Evolutionary conservation across 805 yeast genomes (phyloP), one percentile per base, ranked within the genome.

Genomic region (Starmerella vaccinii): DNA sequence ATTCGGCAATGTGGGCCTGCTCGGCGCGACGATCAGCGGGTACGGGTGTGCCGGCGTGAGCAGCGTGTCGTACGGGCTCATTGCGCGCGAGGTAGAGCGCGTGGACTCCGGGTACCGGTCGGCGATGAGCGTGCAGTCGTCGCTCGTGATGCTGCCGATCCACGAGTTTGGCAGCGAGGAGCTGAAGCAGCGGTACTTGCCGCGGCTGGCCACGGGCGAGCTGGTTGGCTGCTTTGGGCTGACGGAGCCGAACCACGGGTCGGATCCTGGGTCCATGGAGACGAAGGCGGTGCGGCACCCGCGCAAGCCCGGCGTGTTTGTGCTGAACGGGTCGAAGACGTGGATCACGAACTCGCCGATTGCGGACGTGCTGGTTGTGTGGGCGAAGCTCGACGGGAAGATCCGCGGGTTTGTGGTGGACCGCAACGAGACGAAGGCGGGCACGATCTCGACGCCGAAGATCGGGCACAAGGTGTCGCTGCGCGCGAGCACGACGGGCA

Each of bases 181-280:
- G 56, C 69, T 63, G 56, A 71, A 70, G 61, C 67, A 70, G 44
- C 60, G 71, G 23, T 66, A 64, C 46, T 54, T 70, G 49, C 74
- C 74, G 13, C 50, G 51, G 23, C 64, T 71, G 45, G 72, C 72
- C 2, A 51, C 65, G 6, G 74, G 74, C 8, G 73, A 71, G 53
- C 58, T 70, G n/a, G 60, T 70, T 15, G 83, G 83, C 37, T 77
- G 82, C 64, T 78, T 78, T 58, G 83, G 80, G 29, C 73, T 78
- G 67, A 78, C 83, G 34, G 83, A 78, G 65, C 78, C 80, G 60
- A 78, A 78, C 57, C 82, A 78, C 60, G 80, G 80, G 52, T 76
- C 80, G 22, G 78, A 76, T 57, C 81, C 79, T 39, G 75, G 70
- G 7, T 76, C 80, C 48, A 72, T 76, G 71, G 80, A 76, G 65